Conservation (phyloP, 257 asterid genomes). For the Solanum sejunctum region DNA sequence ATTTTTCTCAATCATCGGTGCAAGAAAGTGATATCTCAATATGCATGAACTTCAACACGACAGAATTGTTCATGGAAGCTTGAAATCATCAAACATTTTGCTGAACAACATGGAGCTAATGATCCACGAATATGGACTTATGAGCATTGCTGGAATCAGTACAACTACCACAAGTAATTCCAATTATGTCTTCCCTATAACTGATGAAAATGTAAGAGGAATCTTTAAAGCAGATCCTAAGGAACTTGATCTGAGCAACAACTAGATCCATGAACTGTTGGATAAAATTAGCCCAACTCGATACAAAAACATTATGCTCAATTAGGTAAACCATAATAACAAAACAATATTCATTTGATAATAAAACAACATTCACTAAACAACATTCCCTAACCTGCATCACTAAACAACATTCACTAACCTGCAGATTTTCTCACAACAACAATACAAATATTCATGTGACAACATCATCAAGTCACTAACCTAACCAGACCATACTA, state of each 20-base stretch:
- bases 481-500: no score
- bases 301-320: no score
- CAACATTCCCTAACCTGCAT: no score
- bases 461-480: no score
- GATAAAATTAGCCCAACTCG: constrained; percentile 18
- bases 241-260: constrained; percentile 85
- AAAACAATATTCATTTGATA: no score
- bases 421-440: no score
- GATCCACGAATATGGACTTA: constrained; percentile 61
- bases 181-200: constrained; percentile 4
- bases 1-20: not conserved
- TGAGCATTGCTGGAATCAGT: not conserved
- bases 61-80: constrained; percentile 57
- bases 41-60: constrained; percentile 11
- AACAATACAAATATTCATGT: no score
- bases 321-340: no score
- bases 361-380: no score
- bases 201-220: constrained; percentile 11
- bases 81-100: constrained; percentile 65
- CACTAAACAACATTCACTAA: no score
- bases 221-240: constrained; percentile 49
- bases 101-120: constrained; percentile 47
- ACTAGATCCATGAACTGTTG: constrained; percentile 76
- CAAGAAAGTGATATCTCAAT: not conserved
- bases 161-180: not conserved